Percentiles rank a stretch among this genome's conserved stretches.
Conservation (phyloP, 1,284 basidiomycete genomes). For the Marasmius oreades region DNA sequence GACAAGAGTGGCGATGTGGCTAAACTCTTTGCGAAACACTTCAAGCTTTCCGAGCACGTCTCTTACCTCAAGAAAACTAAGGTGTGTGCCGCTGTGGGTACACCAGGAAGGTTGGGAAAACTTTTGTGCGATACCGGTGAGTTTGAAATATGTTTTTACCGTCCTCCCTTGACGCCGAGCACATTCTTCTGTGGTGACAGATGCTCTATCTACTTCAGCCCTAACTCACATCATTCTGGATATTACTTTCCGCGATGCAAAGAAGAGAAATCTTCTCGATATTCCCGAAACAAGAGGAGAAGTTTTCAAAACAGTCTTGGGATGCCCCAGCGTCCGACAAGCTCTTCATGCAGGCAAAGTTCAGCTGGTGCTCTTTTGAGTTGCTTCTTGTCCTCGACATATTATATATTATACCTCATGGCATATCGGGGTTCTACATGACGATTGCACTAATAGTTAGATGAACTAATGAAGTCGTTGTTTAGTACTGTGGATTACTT, state of each 20-base stretch:
- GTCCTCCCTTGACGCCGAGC: not conserved
- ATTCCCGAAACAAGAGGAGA: conserved; percentile 81
- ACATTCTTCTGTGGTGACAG: conserved; percentile 31
- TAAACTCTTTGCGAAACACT: conserved; percentile 84
- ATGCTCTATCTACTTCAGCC: conserved; percentile 64
- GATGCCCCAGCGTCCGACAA: conserved; percentile 54
- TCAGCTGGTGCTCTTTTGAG: conserved; percentile 69
- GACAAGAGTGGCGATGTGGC: conserved; percentile 81
- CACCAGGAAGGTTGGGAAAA: conserved; percentile 79
- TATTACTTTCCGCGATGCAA: conserved; percentile 63
- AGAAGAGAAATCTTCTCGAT: conserved; percentile 72
- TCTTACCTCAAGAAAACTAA: conserved; percentile 72
- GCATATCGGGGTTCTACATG: no score
- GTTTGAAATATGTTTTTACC: conserved; percentile 15
- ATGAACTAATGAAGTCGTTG: not conserved
- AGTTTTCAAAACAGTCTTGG: conserved; percentile 72
- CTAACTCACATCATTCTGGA: conserved; percentile 82
- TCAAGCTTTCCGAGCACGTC: conserved; percentile 80
- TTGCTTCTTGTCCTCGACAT: not conserved
- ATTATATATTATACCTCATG: no score
- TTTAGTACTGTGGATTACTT: not conserved
- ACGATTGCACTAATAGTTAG: not conserved
- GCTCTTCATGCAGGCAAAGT: conserved; percentile 69
- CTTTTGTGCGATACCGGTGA: conserved; percentile 72
- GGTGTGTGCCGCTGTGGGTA: conserved; percentile 76